Evolutionary conservation across 2,329 filamentous ascomycete species (phyloP).

Genomic region (Colletotrichum neosansevieriae): DNA sequence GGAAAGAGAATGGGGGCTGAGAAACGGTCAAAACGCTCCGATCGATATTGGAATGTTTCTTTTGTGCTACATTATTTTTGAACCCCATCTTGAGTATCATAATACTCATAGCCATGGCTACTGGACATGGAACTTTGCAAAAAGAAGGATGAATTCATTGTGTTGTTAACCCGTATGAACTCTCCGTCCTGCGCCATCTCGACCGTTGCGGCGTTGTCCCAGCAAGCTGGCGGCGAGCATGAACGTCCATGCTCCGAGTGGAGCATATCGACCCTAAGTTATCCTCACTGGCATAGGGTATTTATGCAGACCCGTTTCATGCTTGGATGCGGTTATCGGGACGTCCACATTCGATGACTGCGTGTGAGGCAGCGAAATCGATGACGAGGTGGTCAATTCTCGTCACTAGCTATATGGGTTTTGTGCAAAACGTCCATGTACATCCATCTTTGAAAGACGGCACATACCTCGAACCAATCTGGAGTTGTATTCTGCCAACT

Average conservation of each 20-base stretch:
- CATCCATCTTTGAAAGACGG: background rate
- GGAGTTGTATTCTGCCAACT: background rate
- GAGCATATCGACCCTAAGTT: background rate
- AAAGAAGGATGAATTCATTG: too few relatives aligned
- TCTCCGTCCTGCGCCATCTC: background rate
- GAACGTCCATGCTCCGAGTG: background rate
- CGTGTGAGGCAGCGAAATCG: background rate
- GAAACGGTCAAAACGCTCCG: conserved; percentile 18
- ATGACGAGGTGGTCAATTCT: conserved; percentile 16
- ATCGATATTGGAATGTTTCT: conserved; percentile 14
- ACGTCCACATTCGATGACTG: background rate
- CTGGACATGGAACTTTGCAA: too few relatives aligned
- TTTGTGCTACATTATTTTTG: background rate
- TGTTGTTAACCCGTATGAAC: background rate
- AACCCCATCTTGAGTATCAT: too few relatives aligned
- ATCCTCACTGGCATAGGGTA: background rate
- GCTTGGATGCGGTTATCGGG: conserved; percentile 18
- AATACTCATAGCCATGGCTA: too few relatives aligned
- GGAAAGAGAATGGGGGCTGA: conserved; percentile 1
- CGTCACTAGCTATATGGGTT: background rate
- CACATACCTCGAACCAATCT: background rate
- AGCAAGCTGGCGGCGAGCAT: background rate
- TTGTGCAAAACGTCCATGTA: conserved; percentile 8
- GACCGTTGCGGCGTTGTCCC: conserved; percentile 7
- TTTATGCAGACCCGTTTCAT: conserved; percentile 18